Percentiles rank a stretch among this genome's conserved stretches.
phyloP scores from a whole-genome alignment of 2,329 filamentous ascomycete species.

The Apiospora saccharicola region DNA sequence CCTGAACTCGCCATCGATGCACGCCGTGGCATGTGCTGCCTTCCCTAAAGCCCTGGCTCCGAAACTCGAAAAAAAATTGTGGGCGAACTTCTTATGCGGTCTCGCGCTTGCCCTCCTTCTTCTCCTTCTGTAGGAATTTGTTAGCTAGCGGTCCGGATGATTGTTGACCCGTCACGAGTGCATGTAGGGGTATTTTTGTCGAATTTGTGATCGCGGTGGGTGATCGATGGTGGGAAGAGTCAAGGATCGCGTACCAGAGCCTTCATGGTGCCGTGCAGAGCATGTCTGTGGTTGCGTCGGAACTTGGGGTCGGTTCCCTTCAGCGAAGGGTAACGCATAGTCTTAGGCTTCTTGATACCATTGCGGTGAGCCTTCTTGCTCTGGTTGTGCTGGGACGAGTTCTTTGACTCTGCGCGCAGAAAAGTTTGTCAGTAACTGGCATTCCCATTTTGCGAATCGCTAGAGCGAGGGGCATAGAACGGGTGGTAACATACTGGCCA shows the following conservation, averaged over 20 bases:
- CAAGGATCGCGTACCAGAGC: slow-evolving; percentile 76
- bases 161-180: background rate
- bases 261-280: slow-evolving; percentile 98
- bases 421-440: slow-evolving; percentile 40
- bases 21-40: slow-evolving; percentile 32
- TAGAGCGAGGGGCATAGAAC: background rate
- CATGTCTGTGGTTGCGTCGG: slow-evolving; percentile 99
- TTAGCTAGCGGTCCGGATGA: background rate
- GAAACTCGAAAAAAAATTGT: slow-evolving; percentile 32
- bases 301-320: slow-evolving; percentile 99
- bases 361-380: slow-evolving; percentile 98
- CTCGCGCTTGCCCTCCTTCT: slow-evolving; percentile 95
- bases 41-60: slow-evolving; percentile 33
- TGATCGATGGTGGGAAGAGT: background rate
- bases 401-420: slow-evolving; percentile 86
- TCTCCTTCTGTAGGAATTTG: slow-evolving; percentile 74
- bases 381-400: slow-evolving; percentile 99
- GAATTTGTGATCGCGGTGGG: background rate
- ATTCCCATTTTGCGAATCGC: slow-evolving; percentile 11
- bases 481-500: slow-evolving; percentile 66
- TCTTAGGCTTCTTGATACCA: slow-evolving; percentile 99
- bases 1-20: slow-evolving; percentile 42
- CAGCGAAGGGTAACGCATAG: slow-evolving; percentile 96
- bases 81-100: slow-evolving; percentile 62
- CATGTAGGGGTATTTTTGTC: slow-evolving; percentile 34